Evolutionary conservation across 345 rosid species (phyloP).

Genomic region (Barbarea vulgaris): DNA sequence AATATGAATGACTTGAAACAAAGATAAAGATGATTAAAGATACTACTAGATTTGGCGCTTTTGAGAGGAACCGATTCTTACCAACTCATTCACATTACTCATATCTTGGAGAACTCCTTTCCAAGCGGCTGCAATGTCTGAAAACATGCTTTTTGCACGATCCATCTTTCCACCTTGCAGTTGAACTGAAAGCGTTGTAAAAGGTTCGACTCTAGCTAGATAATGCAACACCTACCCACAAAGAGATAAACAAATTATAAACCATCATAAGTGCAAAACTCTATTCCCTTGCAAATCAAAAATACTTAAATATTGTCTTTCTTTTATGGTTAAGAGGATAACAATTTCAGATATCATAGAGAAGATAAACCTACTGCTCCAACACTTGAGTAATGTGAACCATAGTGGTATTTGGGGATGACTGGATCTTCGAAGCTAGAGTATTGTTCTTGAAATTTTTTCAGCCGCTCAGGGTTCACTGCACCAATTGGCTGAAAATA

Average conservation of each 20-base stretch:
- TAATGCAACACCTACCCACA: conserved; percentile 77
- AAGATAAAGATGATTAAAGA: conserved; percentile 1
- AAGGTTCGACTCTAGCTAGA: conserved; percentile 93
- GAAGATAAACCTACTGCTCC: conserved; percentile 71
- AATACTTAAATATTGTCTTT: neutral
- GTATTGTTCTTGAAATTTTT: conserved; percentile 87
- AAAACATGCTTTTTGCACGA: conserved; percentile 79
- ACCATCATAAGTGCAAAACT: conserved; percentile 6
- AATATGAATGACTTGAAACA: conserved; percentile 23
- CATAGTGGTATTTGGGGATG: conserved; percentile 95
- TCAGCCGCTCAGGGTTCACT: conserved; percentile 72
- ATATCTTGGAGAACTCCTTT: conserved; percentile 90
- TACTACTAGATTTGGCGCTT: conserved; percentile 7
- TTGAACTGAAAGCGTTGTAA: conserved; percentile 83
- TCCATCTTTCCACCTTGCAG: conserved; percentile 86
- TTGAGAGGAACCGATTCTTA: conserved; percentile 42
- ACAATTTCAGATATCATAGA: conserved; percentile 18
- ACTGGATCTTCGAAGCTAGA: conserved; percentile 83
- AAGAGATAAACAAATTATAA: conserved; percentile 27
- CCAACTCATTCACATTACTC: conserved; percentile 97
- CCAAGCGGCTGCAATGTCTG: conserved; percentile 87
- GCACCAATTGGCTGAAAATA: conserved; percentile 96
- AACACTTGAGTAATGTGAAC: conserved; percentile 94
- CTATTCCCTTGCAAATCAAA: conserved; percentile 12
- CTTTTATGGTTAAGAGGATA: neutral